A percentile compares a stretch with the other conserved stretches of the same genome.
These are phyloP conservation scores for Pythium phragmiticola DNA, from an alignment of 352 stramenopile species.

Conservation along the genomic window DNA sequence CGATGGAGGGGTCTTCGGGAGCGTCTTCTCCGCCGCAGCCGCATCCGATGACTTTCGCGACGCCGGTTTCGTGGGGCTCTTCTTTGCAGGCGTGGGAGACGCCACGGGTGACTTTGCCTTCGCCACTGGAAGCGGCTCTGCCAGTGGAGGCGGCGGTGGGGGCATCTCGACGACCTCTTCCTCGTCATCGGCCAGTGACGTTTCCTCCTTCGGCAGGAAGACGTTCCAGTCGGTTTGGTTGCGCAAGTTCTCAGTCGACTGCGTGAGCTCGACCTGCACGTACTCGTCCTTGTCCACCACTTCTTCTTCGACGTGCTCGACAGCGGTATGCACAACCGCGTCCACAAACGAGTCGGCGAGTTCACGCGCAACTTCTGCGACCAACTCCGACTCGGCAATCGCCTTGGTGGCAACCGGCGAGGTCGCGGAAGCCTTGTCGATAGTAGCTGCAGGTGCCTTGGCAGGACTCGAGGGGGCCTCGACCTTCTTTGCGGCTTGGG, in stretches of 20 bases:
- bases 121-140: constrained; percentile 1
- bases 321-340: constrained; percentile 43
- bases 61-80: constrained; percentile 25
- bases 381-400: constrained; percentile 16
- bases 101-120: constrained; percentile 6
- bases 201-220: constrained; percentile 9
- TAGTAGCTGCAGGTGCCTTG: too few relatives aligned
- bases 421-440: background rate
- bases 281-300: constrained; percentile 56
- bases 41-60: constrained; percentile 29
- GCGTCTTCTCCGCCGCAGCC: constrained; percentile 9
- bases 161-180: constrained; percentile 19
- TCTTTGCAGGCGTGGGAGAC: constrained; percentile 13
- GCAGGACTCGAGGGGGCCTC: background rate
- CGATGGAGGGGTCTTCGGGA: constrained; percentile 18
- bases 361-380: constrained; percentile 27
- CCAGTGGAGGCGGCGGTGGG: background rate
- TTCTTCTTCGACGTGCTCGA: constrained; percentile 39
- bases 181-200: constrained; percentile 19
- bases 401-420: constrained; percentile 5
- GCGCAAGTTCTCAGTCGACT: constrained; percentile 39
- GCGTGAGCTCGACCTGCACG: constrained; percentile 65
- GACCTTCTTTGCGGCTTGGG: constrained; percentile 12
- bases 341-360: constrained; percentile 35
- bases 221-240: constrained; percentile 27